Evolutionary conservation across 2,329 filamentous ascomycete species (phyloP).

Genomic region (Fusarium sp.): DNA sequence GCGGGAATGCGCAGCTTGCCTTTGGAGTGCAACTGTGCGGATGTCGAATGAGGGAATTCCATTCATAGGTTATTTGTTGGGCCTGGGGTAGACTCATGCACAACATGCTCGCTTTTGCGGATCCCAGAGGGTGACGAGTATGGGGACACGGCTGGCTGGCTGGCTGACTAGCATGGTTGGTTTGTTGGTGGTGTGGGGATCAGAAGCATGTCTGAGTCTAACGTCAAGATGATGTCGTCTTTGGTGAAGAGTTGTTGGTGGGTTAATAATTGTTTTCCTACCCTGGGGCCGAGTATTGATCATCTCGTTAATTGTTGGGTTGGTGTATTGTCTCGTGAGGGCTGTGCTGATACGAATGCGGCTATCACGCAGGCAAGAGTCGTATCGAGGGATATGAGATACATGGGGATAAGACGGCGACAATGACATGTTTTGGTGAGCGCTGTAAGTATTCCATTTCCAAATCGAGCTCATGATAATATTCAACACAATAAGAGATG

Average conservation of each 20-base stretch:
- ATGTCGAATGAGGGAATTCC: slow-evolving; percentile 6
- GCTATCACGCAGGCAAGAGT: slow-evolving; percentile 8
- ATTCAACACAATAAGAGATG: background rate
- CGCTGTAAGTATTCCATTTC: background rate
- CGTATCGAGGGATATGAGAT: slow-evolving; percentile 2
- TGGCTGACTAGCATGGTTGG: slow-evolving; percentile 1
- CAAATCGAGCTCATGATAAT: background rate
- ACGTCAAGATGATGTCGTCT: slow-evolving; percentile 38
- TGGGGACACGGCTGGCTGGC: slow-evolving; percentile 10
- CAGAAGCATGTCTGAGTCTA: slow-evolving; percentile 21
- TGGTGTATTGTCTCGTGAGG: slow-evolving; percentile 21
- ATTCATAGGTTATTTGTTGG: slow-evolving; percentile 33
- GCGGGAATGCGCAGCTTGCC: slow-evolving; percentile 19
- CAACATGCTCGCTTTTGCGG: slow-evolving; percentile 42
- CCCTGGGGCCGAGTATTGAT: slow-evolving; percentile 25
- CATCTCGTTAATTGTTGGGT: slow-evolving; percentile 12
- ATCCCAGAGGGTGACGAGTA: slow-evolving; percentile 23
- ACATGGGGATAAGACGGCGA: slow-evolving; percentile 1
- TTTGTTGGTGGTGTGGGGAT: slow-evolving; percentile 36
- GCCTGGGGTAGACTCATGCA: slow-evolving; percentile 35
- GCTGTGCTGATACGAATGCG: slow-evolving; percentile 27
- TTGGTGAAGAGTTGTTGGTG: slow-evolving; percentile 1
- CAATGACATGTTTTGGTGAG: slow-evolving; percentile 1
- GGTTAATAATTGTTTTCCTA: slow-evolving; percentile 12
- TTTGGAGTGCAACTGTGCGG: background rate